These are phyloP conservation scores for Kluyveromyces lactis DNA, from an alignment of 805 yeast genomes.

Conservation along the genomic window DNA sequence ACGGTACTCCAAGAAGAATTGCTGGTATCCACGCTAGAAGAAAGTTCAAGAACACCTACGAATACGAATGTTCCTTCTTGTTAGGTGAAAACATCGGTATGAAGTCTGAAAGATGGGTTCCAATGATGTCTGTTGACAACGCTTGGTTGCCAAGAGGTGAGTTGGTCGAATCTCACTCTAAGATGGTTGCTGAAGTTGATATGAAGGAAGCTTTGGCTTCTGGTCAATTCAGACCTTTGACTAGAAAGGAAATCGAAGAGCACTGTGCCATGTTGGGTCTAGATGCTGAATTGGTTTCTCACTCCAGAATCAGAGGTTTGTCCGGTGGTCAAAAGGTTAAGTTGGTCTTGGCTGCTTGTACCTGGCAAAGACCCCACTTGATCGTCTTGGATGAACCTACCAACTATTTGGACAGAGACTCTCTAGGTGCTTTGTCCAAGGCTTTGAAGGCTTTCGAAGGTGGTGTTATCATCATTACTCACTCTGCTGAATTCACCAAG, in stretches of 20 bases:
- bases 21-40: constrained; percentile 91
- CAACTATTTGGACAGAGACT: constrained; percentile 98
- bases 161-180: constrained; percentile 92
- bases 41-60: constrained; percentile 99
- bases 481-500: constrained; percentile 99
- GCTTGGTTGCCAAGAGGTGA: constrained; percentile 99
- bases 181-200: constrained; percentile 99
- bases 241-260: constrained; percentile 99
- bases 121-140: constrained; percentile 99
- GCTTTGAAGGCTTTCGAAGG: constrained; percentile 98
- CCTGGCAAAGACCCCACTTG: constrained; percentile 99
- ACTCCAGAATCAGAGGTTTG: constrained; percentile 99
- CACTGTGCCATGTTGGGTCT: constrained; percentile 98
- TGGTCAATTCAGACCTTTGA: constrained; percentile 99
- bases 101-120: constrained; percentile 99
- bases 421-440: constrained; percentile 98
- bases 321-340: constrained; percentile 99
- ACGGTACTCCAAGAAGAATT: constrained; percentile 97
- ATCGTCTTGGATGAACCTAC: constrained; percentile 99
- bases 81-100: constrained; percentile 98
- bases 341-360: constrained; percentile 99
- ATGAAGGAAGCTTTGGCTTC: constrained; percentile 99
- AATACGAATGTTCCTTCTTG: constrained; percentile 95
- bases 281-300: constrained; percentile 98
- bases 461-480: constrained; percentile 99